These are phyloP conservation scores for Saccharomyces hybrid DNA, from an alignment of 1,139 yeast genomes.

Conservation along the genomic window DNA sequence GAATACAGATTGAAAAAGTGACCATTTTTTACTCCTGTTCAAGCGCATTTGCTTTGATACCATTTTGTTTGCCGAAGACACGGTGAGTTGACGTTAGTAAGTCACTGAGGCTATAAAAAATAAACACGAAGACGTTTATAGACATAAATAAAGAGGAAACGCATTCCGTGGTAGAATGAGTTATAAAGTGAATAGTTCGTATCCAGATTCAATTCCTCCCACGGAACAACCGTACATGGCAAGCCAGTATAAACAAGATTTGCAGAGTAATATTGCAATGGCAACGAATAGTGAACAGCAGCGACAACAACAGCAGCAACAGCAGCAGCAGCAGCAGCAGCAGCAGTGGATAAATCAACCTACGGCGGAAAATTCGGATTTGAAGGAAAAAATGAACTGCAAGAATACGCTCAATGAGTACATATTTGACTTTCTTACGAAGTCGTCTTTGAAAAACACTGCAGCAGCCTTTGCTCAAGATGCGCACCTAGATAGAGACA, in stretches of 20 bases:
- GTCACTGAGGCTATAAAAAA: background rate
- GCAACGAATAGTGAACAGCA: background rate
- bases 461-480: constrained; percentile 69
- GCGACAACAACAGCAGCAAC: constrained; percentile 4
- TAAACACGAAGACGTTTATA: background rate
- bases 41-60: background rate
- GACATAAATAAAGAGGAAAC: background rate
- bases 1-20: background rate
- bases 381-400: constrained; percentile 1
- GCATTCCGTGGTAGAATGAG: background rate
- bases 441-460: constrained; percentile 61
- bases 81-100: background rate
- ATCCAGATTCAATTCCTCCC: background rate
- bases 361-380: background rate
- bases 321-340: constrained; percentile 3
- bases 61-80: background rate
- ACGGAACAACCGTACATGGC: background rate
- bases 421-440: constrained; percentile 76
- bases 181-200: background rate
- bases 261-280: background rate
- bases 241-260: background rate
- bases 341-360: background rate
- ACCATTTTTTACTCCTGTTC: background rate
- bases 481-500: constrained; percentile 39
- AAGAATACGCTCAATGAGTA: constrained; percentile 62